Evolutionary conservation across 345 rosid species (phyloP), one percentile per base, ranked within the genome.

Genomic region (Eucalyptus lansdowneana): DNA sequence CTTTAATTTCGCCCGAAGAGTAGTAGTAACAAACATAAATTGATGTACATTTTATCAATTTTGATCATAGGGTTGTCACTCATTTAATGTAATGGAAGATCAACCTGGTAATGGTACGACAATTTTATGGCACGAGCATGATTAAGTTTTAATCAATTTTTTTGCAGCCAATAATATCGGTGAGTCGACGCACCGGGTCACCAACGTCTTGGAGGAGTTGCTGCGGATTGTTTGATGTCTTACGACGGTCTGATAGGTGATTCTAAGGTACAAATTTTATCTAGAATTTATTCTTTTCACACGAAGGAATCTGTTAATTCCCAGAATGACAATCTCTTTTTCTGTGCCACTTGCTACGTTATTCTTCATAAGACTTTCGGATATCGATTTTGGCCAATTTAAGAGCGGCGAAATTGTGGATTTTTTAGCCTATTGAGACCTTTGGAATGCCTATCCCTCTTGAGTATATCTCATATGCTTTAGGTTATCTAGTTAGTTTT

Each of bases 141-240:
- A 60, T 19, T 45, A 8, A 22, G 47, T 56, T 67, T 40, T 88
- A 8, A 25, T 62, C 50, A 56, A 45, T 31, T 65, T 40, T 86
- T 80, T 12, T 87, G 58, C 92, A 95, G 97, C 92, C 91, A 31
- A 67, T 89, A 9, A 76, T 87, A 50, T 91, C 95, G 56, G 50
- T 90, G 89, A 86, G 53, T 21, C 91, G 51, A 40, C 93, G 89
- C 60, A 76, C 88, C 4, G 6, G 21, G 50, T 90, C 88, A 22
- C 94, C 90, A n/a, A 90, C 96, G 87, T 94, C 97, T 2, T 97
- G 98, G 97, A 95, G 88, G 91, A 94, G 94, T 89, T 97, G 98
- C 88, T 97, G 98, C 50, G 98, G 98, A 87, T 94, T 95, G 85
- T 91, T 97, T 62, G 92, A 94, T 42, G 94, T 93, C 90, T 93